phyloP scores from a whole-genome alignment of 2,329 filamentous ascomycete species.

The Ophiocordyceps polyrhachis-furcata region DNA sequence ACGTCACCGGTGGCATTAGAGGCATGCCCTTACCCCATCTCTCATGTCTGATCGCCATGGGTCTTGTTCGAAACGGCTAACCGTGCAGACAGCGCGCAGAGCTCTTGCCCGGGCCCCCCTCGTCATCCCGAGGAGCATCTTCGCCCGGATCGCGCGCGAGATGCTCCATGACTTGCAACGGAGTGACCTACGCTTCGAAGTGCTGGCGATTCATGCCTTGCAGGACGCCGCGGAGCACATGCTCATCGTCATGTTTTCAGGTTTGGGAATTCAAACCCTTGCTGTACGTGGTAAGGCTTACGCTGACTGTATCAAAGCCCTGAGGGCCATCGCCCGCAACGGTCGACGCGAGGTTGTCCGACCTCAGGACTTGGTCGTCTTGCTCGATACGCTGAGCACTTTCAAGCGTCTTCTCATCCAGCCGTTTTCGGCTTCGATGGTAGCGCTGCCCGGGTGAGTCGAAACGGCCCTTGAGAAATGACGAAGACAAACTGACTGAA shows the following conservation, averaged over 20 bases:
- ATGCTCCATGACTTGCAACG: neutral
- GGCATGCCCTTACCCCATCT: no score
- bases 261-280: no score
- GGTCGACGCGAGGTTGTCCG: neutral
- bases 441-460: neutral
- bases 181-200: neutral
- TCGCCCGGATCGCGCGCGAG: neutral
- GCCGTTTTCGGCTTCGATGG: neutral
- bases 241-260: neutral
- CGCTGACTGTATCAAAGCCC: neutral
- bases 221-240: neutral
- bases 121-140: neutral
- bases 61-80: neutral
- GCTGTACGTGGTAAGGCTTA: no score
- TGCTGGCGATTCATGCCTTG: neutral
- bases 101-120: neutral
- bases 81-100: neutral
- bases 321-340: neutral
- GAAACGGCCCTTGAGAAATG: no score
- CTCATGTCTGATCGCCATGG: no score
- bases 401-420: neutral
- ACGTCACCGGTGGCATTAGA: no score
- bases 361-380: neutral
- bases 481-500: no score
- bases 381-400: neutral